Evolutionary conservation across 306 rosid species (phyloP), one percentile per base, ranked within the genome.

Genomic region (Sicyos baderoa): DNA sequence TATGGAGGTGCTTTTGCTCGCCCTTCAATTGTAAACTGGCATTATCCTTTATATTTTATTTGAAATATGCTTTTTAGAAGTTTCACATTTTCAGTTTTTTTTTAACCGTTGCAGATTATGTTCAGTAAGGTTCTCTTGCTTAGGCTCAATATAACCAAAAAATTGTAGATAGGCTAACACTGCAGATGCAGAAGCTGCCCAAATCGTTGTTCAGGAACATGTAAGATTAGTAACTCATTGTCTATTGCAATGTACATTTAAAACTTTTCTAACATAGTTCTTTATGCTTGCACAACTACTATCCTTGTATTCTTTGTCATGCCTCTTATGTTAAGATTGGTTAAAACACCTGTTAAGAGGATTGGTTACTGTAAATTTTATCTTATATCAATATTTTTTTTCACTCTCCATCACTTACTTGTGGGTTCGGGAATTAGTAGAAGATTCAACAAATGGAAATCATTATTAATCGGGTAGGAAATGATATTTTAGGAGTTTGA

Each of bases 111-210:
- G 64, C 42, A 58, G 64, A 6, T 58, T 42, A 27, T 58, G 44
- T 58, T 14, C 42, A 58, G 2, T 2, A 25, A 27, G 19, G 44
- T 58, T 57, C n/a, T 58, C 19, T 27, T 58, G 64, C 19, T 58
- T 58, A 13, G 19, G 18, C 64, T 25, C 42, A 13, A 57, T n/a
- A 37, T 6, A 27, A 58, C 64, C 63, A 13, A 25, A 13, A 10
- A 15, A 25, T 58, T 15, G 44, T 57, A 57, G 64, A 27, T 27
- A 23, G 44, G 11, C 19, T 7, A 27, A 27, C 64, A 32, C 64
- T 58, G 18, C 64, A 25, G 64, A 58, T 58, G 11, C 44, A 27
- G 64, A 58, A 58, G 64, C 64, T 27, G 64, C 37, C 37, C 42
- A 58, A 25, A 11, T 44, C 18, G 19, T 58, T 27, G 62, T 12